Evolutionary conservation across 2,329 filamentous ascomycete genomes (phyloP).

Genomic region (Didymella keratinophila): DNA sequence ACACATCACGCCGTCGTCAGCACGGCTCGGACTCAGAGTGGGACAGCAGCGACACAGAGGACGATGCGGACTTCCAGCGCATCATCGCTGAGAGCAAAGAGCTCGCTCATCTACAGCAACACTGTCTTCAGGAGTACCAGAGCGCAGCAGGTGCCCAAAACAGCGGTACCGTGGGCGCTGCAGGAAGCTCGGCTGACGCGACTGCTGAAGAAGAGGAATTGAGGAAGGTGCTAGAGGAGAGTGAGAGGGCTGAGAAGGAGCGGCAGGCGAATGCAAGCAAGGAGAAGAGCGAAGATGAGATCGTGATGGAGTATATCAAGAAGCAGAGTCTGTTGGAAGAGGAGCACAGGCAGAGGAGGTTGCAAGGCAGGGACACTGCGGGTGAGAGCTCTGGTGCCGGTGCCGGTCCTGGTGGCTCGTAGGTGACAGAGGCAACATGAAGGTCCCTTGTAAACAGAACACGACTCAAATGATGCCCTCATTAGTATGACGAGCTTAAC

Average conservation of each 20-base stretch:
- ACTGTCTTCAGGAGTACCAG: slow-evolving; percentile 30
- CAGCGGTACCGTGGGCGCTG: slow-evolving; percentile 12
- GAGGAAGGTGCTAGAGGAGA: slow-evolving; percentile 39
- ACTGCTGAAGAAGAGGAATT: slow-evolving; percentile 34
- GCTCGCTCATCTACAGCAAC: slow-evolving; percentile 37
- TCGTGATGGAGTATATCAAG: slow-evolving; percentile 78
- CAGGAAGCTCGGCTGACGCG: neutral
- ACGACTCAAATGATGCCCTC: neutral
- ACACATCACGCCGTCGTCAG: slow-evolving; percentile 41
- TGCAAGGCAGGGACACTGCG: slow-evolving; percentile 13
- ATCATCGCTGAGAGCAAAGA: slow-evolving; percentile 49
- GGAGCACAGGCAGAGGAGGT: slow-evolving; percentile 25
- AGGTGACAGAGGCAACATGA: neutral
- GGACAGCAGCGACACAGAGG: slow-evolving; percentile 42
- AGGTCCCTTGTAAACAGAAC: neutral
- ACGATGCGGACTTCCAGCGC: slow-evolving; percentile 48
- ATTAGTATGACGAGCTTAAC: too few relatives aligned
- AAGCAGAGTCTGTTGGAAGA: slow-evolving; percentile 75
- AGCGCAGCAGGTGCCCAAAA: slow-evolving; percentile 19
- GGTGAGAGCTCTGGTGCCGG: slow-evolving; percentile 17
- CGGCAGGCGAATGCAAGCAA: slow-evolving; percentile 53
- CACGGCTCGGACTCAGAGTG: slow-evolving; percentile 39
- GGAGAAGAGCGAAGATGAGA: slow-evolving; percentile 69
- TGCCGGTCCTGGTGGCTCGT: neutral
- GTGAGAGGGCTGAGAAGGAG: slow-evolving; percentile 41